Evolutionary conservation across 306 rosid species (phyloP), one percentile per base, ranked within the genome.

Genomic region (Cucurbita moschata): DNA sequence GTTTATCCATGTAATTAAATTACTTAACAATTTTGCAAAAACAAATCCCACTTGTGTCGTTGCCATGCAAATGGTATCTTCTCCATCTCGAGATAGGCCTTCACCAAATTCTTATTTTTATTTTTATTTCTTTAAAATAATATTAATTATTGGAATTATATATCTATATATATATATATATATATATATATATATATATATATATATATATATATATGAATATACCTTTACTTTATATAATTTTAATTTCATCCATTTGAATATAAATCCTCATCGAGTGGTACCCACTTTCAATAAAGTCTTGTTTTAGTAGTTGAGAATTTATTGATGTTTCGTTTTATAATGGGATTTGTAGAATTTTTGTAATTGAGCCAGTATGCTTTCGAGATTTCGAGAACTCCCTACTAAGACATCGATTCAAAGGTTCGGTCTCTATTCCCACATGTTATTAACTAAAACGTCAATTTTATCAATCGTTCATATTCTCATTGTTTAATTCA

Each of bases 21-120:
- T 43, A 47, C 11, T 57, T 21, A n/a, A 42, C 60, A 49, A 30
- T 11, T 46, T 76, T 56, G 40, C 52, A 65, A 47, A 63, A 55
- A 9, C 78, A 21, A 50, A 52, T 56, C 77, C 74, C 72, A 76
- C 58, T 66, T 47, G 42, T 68, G 37, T 21, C 43, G 73, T 69
- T 68, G 23, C 59, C 74, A 69, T 69, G 49, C 2, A 69, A 26
- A 69, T 49, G 73, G 73, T 8, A 69, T 69, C 73, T 69, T 47
- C 73, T 69, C 50, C 1, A 49, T 69, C 44, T 68, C 57, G 73
- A 68, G 58, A 68, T 14, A 14, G 21, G 8, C 8, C 6, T 68
- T 49, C 8, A 19, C 56, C 56, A 21, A 46, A 12, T 66, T 46
- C 4, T 49, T 53, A 10, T n/a, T 53, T n/a, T 53, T 26, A 26